Percentiles rank a stretch among this genome's conserved stretches.
phyloP scores from a whole-genome alignment of 2,329 filamentous ascomycete species.

The Penicillium sp. region DNA sequence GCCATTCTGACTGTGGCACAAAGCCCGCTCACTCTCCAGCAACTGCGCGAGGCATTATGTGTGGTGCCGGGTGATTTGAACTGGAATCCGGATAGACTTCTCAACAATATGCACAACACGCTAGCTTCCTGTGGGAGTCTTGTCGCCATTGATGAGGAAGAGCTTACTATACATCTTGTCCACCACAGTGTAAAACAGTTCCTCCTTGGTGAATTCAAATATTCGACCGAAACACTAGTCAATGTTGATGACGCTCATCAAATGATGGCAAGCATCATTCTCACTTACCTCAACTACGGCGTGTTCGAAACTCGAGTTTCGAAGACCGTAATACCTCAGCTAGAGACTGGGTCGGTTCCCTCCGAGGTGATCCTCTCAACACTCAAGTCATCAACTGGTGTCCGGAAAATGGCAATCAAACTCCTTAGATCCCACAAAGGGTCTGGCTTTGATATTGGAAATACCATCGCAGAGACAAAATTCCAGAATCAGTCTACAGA shows the following conservation, averaged over 20 bases:
- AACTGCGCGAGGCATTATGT: slow-evolving; percentile 7
- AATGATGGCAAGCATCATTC: background rate
- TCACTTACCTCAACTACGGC: background rate
- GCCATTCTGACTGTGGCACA: background rate
- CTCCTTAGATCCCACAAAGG: background rate
- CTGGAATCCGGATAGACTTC: background rate
- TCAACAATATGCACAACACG: slow-evolving; percentile 6
- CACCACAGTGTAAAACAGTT: background rate
- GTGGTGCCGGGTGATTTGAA: background rate
- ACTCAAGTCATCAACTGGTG: background rate
- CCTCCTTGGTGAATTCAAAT: background rate
- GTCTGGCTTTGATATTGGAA: background rate
- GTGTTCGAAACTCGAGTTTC: background rate
- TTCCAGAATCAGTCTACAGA: background rate
- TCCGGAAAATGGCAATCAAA: background rate
- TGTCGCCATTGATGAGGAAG: background rate
- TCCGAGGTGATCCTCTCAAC: background rate
- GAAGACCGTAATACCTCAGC: background rate
- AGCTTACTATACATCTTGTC: background rate
- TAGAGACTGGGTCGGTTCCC: background rate
- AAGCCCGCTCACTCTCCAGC: background rate
- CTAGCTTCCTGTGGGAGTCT: background rate
- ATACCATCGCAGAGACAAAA: background rate
- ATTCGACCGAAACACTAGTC: background rate
- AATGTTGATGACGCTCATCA: background rate